Base-by-base conservation (phyloP, 176 grass and related monocot species). In the Lolium perenne region DNA sequence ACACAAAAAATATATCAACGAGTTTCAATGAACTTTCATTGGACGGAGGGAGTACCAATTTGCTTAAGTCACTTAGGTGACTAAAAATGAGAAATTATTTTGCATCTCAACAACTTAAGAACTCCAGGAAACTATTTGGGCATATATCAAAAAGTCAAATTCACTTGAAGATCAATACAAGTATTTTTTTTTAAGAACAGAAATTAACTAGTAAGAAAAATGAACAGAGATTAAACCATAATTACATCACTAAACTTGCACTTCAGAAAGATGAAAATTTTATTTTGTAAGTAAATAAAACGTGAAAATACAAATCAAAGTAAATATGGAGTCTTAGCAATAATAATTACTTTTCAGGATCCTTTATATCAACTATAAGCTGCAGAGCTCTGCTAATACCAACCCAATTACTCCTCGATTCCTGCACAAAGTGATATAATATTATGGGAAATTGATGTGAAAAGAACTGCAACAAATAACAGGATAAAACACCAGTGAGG, bases 331-430 rank as follows among this genome's bases (percentile, higher is more conserved):
- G 61, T 16, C n/a, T 64, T 38, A 81, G 60, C 23, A 48, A 78
- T 73, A 65, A 65, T 66, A 66, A 66, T 29, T 74, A 77, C 97
- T 91, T 99, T 84, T 94, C 53, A 2, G 92, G 91, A 55, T 95
- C 97, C 68, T 93, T 93, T 50, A 95, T 90, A 50, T 96, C 97
- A 75, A 89, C 92, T 92, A 99, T 94, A 84, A 98, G 89, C 60
- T 94, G 91, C 78, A 96, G 85, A 76, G 91, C 88, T 87, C 83
- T 94, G 80, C 94, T 91, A 84, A 98, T 86, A 74, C 78, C 77
- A 89, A 86, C 66, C 97, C 97, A 98, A 70, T 92, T 96, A 83
- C 86, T 92, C 80, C 88, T 98, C 5, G 92, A 87, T 90, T 95
- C 97, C 94, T 98, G 88, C 7, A 63, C 7, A 79, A 35, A 4